These are phyloP conservation scores for Chrysopogon serrulatus DNA, from an alignment of 176 grass and related monocot genomes.

Conservation along the genomic window DNA sequence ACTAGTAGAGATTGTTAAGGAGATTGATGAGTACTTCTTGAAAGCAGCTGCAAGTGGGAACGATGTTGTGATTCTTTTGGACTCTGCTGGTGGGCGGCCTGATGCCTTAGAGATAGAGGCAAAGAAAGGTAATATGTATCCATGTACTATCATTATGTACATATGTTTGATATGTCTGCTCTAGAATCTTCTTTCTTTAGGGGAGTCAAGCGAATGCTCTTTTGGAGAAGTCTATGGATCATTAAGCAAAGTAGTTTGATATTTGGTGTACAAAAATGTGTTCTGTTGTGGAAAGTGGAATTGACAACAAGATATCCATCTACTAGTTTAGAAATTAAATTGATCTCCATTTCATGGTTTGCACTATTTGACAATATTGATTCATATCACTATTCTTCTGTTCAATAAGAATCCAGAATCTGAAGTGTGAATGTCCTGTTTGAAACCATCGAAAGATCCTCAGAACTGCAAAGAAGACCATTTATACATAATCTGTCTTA, in stretches of 20 bases:
- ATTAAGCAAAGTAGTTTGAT: neutral
- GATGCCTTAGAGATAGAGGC: conserved; percentile 46
- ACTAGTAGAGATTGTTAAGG: conserved; percentile 65
- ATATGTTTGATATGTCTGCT: conserved; percentile 1
- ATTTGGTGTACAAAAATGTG: neutral
- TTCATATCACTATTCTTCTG: neutral
- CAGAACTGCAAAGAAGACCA: neutral
- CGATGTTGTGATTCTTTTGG: conserved; percentile 73
- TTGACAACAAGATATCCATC: neutral
- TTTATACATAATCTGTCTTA: neutral
- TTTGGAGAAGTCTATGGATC: neutral
- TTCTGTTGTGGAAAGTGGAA: neutral
- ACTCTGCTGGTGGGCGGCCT: conserved; percentile 45
- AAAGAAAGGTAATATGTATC: conserved; percentile 62
- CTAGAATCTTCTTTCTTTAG: neutral
- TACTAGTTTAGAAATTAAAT: neutral
- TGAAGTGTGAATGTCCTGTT: neutral
- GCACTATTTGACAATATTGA: neutral
- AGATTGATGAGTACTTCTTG: conserved; percentile 94
- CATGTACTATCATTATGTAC: neutral
- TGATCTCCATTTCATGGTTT: neutral
- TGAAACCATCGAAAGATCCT: neutral
- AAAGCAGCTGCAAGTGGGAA: conserved; percentile 86
- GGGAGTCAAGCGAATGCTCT: neutral
- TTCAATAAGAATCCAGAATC: neutral